Evolutionary conservation across 2,329 filamentous ascomycete genomes (phyloP).

Genomic region (Claviceps digitariae): DNA sequence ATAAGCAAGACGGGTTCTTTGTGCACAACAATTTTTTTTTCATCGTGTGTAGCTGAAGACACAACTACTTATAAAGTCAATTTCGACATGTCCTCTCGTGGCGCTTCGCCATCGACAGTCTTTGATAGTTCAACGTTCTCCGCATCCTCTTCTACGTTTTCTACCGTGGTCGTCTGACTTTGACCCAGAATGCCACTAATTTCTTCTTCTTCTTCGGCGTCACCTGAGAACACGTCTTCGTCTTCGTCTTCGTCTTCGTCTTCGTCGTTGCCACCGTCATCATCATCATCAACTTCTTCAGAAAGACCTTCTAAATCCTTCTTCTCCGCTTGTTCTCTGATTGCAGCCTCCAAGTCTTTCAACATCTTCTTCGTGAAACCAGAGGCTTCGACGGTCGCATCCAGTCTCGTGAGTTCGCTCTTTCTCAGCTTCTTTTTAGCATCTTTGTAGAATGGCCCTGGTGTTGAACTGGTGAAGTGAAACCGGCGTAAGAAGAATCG

Average conservation of each 20-base stretch:
- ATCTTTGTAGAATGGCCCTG: constrained; percentile 75
- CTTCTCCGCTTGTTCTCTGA: constrained; percentile 57
- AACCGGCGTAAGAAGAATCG: constrained; percentile 84
- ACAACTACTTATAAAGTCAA: constrained; percentile 12
- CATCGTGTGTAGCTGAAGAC: constrained; percentile 10
- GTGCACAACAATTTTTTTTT: background rate
- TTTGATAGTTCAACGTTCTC: background rate
- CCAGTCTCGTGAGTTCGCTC: constrained; percentile 55
- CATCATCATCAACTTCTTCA: constrained; percentile 13
- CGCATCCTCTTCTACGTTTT: background rate
- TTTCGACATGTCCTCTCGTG: constrained; percentile 18
- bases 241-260: constrained; percentile 7
- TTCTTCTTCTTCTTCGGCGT: constrained; percentile 5
- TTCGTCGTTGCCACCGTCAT: constrained; percentile 17
- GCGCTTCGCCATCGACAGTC: background rate
- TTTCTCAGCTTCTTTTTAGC: constrained; percentile 61
- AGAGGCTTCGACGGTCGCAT: constrained; percentile 80
- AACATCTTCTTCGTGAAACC: constrained; percentile 96
- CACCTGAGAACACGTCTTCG: background rate
- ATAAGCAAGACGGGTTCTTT: background rate
- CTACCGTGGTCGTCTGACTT: background rate
- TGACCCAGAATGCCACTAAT: background rate
- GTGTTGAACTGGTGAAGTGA: constrained; percentile 68
- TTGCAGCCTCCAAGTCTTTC: constrained; percentile 83
- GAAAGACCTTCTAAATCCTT: constrained; percentile 20